Evolutionary conservation across 1,139 yeast species (phyloP).

Genomic region (Zygotorulaspora mrakii): DNA sequence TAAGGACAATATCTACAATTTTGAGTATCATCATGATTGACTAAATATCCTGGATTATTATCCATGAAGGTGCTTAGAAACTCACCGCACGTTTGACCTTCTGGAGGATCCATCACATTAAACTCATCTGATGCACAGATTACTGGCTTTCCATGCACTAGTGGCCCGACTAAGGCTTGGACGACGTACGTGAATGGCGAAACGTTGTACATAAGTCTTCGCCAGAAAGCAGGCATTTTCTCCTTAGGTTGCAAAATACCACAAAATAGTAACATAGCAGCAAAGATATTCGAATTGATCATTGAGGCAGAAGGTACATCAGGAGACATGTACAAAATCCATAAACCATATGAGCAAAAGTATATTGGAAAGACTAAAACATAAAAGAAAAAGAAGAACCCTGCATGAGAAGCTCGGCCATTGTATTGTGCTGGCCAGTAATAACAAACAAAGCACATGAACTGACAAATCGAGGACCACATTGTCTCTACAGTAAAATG

Average conservation of each 20-base stretch:
- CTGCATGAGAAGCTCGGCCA: constrained; percentile 41
- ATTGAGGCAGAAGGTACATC: constrained; percentile 50
- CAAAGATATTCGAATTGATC: constrained; percentile 47
- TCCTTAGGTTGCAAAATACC: constrained; percentile 51
- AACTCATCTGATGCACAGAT: constrained; percentile 47
- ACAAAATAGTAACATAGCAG: constrained; percentile 50
- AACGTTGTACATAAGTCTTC: constrained; percentile 49
- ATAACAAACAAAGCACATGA: constrained; percentile 41
- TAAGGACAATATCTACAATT: constrained; percentile 48
- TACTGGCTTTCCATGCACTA: constrained; percentile 44
- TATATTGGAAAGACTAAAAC: constrained; percentile 45
- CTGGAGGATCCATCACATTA: constrained; percentile 47
- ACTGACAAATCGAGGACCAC: constrained; percentile 46
- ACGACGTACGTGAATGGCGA: constrained; percentile 57
- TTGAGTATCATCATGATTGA: constrained; percentile 41
- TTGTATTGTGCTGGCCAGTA: constrained; percentile 44
- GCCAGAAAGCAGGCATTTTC: constrained; percentile 56
- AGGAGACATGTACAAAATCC: constrained; percentile 47
- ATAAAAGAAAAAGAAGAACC: constrained; percentile 45
- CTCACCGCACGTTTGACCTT: constrained; percentile 46
- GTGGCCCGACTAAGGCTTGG: constrained; percentile 44
- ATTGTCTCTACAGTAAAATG: constrained; percentile 43
- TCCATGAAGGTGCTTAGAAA: constrained; percentile 41
- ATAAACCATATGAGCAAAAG: constrained; percentile 46
- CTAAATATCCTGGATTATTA: constrained; percentile 45